A percentile compares a stretch with the other conserved stretches of the same genome.
These are phyloP conservation scores for Irpex sp. DNA, from an alignment of 1,284 basidiomycete species.

Conservation along the genomic window DNA sequence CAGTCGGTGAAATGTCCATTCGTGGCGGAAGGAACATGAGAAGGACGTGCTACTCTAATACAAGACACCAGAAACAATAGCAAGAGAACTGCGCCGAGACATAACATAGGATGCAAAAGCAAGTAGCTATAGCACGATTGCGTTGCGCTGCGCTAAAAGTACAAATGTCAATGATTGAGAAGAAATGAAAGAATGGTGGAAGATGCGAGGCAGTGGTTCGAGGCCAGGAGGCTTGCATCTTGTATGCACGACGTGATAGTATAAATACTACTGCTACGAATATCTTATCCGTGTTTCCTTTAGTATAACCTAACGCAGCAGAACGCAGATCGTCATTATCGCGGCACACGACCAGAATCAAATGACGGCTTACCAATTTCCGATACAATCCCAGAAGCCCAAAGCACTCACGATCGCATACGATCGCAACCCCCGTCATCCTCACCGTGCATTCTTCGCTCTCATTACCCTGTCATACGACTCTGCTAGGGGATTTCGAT, in stretches of 20 bases:
- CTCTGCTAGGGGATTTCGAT: constrained; percentile 60
- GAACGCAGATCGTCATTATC: neutral
- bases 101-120: neutral
- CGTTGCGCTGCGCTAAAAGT: constrained; percentile 3
- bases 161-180: neutral
- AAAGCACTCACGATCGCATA: neutral
- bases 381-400: neutral
- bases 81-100: neutral
- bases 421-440: neutral
- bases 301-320: neutral
- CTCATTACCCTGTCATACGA: constrained; percentile 60
- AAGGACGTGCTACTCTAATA: neutral
- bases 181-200: neutral
- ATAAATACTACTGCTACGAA: neutral
- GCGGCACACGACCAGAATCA: neutral
- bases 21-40: neutral
- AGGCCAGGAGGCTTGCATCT: neutral
- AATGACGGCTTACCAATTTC: neutral
- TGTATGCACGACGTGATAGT: neutral
- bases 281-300: neutral
- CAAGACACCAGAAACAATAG: neutral
- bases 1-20: neutral
- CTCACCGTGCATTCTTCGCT: constrained; percentile 38
- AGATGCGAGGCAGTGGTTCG: neutral
- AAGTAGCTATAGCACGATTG: neutral